Evolutionary conservation across 495 filamentous ascomycete species (phyloP).

Genomic region (Tricharina praecox): DNA sequence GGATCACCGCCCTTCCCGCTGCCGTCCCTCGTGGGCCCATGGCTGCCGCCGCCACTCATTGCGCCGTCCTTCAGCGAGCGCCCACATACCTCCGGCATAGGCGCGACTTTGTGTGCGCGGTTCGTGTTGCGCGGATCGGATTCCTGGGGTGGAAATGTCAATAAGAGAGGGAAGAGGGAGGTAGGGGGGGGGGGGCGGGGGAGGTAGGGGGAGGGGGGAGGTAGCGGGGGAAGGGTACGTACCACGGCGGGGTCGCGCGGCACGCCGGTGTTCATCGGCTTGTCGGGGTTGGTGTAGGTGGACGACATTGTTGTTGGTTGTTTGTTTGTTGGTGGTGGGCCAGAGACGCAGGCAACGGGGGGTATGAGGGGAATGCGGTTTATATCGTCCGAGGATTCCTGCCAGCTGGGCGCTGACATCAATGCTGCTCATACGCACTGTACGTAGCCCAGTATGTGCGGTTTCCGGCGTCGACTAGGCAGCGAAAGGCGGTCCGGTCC

Average conservation of each 20-base stretch:
- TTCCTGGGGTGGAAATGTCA: constrained; percentile 9
- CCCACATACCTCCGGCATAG: constrained; percentile 4
- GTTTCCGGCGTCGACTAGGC: no score
- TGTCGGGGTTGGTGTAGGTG: background rate
- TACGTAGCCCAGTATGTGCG: no score
- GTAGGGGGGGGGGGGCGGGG: background rate
- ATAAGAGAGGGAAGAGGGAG: background rate
- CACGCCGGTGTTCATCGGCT: background rate
- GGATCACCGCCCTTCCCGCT: constrained; percentile 10
- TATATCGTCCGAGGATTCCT: no score
- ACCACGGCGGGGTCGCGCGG: background rate
- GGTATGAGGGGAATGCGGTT: no score
- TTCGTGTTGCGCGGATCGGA: constrained; percentile 8
- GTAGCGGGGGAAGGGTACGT: background rate
- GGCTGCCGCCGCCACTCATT: constrained; percentile 5
- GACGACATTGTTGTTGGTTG: background rate
- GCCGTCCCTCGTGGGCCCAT: background rate
- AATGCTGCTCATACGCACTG: no score
- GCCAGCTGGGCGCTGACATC: no score
- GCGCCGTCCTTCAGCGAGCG: background rate
- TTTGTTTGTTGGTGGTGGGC: no score
- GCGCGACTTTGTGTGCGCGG: constrained; percentile 1
- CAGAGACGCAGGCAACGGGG: no score
- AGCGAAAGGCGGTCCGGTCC: no score
- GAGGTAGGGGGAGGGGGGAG: background rate